Percentiles rank a stretch among this genome's conserved stretches.
phyloP scores from a whole-genome alignment of 2,329 filamentous ascomycete species.

The Cordyceps tenuipes region DNA sequence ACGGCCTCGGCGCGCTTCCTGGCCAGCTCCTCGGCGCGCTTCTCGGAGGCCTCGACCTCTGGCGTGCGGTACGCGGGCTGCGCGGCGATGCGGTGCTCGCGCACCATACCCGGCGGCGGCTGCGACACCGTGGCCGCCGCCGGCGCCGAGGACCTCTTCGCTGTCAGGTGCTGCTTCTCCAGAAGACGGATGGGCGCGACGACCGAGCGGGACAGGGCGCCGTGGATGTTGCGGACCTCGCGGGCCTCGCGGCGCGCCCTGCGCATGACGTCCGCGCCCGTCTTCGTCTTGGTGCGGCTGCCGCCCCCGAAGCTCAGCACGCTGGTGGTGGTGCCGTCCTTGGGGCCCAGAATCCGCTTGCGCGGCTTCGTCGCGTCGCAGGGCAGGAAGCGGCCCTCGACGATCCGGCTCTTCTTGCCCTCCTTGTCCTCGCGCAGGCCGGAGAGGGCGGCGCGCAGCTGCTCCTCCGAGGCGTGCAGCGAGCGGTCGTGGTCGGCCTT shows the following conservation, averaged over 20 bases:
- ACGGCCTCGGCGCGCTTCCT: conserved; percentile 15
- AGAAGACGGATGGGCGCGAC: conserved; percentile 22
- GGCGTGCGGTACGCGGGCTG: conserved; percentile 26
- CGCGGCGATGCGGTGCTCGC: conserved; percentile 40
- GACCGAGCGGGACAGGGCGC: conserved; percentile 32
- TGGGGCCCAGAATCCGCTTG: conserved; percentile 21
- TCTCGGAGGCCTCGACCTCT: conserved; percentile 15
- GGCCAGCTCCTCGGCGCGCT: conserved; percentile 18
- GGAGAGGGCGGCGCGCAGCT: conserved; percentile 48
- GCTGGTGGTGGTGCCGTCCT: conserved; percentile 22
- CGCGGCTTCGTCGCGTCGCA: conserved; percentile 23
- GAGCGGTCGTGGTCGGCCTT: conserved; percentile 49
- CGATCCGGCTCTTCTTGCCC: conserved; percentile 48
- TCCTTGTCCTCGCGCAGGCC: conserved; percentile 50
- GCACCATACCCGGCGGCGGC: conserved; percentile 46
- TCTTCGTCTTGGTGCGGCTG: conserved; percentile 43
- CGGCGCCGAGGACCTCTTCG: conserved; percentile 17
- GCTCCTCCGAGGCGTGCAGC: conserved; percentile 51
- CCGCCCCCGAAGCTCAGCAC: conserved; percentile 37
- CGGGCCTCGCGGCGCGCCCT: conserved; percentile 49
- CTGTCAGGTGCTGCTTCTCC: conserved; percentile 27
- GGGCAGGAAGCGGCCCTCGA: conserved; percentile 42
- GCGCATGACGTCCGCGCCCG: conserved; percentile 45
- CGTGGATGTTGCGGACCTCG: conserved; percentile 42
- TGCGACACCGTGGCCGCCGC: background rate